These are phyloP conservation scores for Paramecium sonneborni DNA, from an alignment of 73 alveolate genomes.

Conservation along the genomic window DNA sequence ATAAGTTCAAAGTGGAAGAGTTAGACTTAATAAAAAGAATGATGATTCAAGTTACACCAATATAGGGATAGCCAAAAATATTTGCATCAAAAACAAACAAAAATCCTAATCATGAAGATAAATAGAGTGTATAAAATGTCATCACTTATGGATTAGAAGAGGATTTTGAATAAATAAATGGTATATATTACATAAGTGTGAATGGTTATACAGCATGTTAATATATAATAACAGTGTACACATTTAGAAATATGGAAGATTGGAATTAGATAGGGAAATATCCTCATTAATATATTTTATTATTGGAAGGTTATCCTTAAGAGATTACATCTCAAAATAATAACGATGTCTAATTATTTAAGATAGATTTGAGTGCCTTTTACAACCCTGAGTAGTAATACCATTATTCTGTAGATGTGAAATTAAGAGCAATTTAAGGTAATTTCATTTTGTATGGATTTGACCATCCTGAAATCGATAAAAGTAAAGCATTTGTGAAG, in stretches of 20 bases:
- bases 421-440: neutral
- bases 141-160: neutral
- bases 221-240: neutral
- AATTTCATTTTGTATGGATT: neutral
- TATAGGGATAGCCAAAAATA: neutral
- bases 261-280: neutral
- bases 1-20: neutral
- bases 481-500: neutral
- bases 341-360: neutral
- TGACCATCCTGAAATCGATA: slow-evolving; percentile 8
- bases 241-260: neutral
- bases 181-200: neutral
- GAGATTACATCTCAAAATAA: neutral
- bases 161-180: neutral
- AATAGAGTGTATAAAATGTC: neutral
- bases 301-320: neutral
- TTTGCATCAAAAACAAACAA: neutral
- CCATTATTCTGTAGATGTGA: neutral
- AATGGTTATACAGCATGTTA: neutral
- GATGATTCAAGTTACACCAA: neutral
- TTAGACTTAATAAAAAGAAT: neutral
- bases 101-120: neutral
- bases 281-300: neutral
- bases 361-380: neutral
- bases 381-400: too few relatives aligned